Percentiles rank a stretch among this genome's conserved stretches.
phyloP scores from a whole-genome alignment of 805 yeast species.

The Candida germanica region DNA sequence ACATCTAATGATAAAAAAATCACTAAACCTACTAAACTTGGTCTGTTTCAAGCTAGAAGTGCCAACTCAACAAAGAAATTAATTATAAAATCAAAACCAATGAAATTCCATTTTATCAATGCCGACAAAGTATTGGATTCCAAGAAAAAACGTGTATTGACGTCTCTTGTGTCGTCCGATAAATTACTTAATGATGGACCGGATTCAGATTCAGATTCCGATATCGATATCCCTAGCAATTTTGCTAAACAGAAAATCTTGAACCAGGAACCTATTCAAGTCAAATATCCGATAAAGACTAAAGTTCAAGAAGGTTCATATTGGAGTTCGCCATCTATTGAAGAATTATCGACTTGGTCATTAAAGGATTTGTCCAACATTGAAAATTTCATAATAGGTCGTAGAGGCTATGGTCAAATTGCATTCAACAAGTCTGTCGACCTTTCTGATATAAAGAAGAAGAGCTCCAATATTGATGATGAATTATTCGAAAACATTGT shows the following conservation, averaged over 20 bases:
- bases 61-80: constrained; percentile 23
- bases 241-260: background rate
- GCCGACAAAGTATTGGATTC: constrained; percentile 38
- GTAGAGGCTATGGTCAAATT: constrained; percentile 65
- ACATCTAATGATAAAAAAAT: constrained; percentile 3
- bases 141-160: constrained; percentile 29
- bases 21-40: constrained; percentile 10
- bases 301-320: constrained; percentile 38
- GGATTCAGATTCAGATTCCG: constrained; percentile 8
- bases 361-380: constrained; percentile 50
- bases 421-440: constrained; percentile 70
- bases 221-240: constrained; percentile 3
- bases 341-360: constrained; percentile 43
- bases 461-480: constrained; percentile 35
- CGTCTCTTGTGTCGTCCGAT: constrained; percentile 12
- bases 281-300: background rate
- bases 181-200: constrained; percentile 10
- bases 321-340: constrained; percentile 70
- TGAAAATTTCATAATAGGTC: constrained; percentile 65
- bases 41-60: constrained; percentile 10
- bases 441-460: constrained; percentile 47
- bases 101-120: constrained; percentile 39
- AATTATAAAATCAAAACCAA: constrained; percentile 39
- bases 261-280: background rate
- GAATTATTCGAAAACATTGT: constrained; percentile 36